Conservation (phyloP, 1,139 yeast genomes). For the Magnusiomyces magnusii region DNA sequence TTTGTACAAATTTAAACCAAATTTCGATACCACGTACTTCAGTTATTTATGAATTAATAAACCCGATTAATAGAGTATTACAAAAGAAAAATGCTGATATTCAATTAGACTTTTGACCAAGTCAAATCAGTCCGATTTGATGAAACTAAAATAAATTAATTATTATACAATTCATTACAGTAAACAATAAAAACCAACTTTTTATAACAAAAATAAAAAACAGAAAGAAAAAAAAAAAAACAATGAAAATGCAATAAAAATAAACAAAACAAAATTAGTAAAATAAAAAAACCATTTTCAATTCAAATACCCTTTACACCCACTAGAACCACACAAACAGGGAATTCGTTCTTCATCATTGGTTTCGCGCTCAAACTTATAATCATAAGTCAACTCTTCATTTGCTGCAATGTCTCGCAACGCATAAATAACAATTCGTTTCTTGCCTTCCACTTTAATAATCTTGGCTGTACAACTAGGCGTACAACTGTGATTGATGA, state of each 20-base stretch:
- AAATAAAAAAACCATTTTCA: constrained; percentile 31
- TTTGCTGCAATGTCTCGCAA: constrained; percentile 72
- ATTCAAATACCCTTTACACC: constrained; percentile 88
- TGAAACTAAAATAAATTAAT: not conserved
- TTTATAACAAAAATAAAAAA: not conserved
- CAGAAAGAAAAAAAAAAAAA: not conserved
- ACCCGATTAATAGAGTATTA: too few species aligned
- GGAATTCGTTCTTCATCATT: constrained; percentile 86
- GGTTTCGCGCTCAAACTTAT: constrained; percentile 86
- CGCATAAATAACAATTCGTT: constrained; percentile 93
- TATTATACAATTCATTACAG: not conserved
- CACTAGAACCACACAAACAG: constrained; percentile 91
- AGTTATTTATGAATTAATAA: too few species aligned
- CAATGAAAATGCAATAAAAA: not conserved
- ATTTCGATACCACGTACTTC: too few species aligned
- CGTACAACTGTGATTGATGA: constrained; percentile 93
- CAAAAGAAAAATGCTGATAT: too few species aligned
- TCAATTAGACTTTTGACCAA: too few species aligned
- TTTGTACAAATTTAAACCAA: too few species aligned
- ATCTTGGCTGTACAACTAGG: constrained; percentile 98
- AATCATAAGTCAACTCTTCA: constrained; percentile 92
- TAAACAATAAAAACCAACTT: not conserved
- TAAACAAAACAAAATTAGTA: not conserved
- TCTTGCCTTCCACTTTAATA: constrained; percentile 88
- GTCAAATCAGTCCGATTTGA: not conserved